These are phyloP conservation scores for Exophiala alcalophila DNA, from an alignment of 2,329 filamentous ascomycete species.

Conservation along the genomic window DNA sequence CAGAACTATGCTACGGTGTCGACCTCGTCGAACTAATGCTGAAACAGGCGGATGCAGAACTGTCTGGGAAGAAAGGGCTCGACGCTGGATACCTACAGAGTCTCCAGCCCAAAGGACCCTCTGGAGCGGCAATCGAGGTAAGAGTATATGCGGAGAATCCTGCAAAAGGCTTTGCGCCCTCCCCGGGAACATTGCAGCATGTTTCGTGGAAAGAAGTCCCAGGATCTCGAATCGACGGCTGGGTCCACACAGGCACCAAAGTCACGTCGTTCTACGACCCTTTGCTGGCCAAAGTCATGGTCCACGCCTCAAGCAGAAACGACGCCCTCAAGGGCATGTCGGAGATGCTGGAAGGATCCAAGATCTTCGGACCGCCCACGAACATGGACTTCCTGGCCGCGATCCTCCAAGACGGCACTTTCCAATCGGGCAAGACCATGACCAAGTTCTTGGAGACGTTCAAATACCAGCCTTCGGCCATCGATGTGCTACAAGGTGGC, in stretches of 20 bases:
- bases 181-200: constrained; percentile 57
- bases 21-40: constrained; percentile 58
- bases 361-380: constrained; percentile 54
- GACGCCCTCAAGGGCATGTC: constrained; percentile 47
- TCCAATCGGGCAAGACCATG: constrained; percentile 52
- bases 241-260: constrained; percentile 57
- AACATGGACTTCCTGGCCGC: constrained; percentile 56
- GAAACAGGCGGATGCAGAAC: constrained; percentile 52
- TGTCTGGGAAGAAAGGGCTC: constrained; percentile 47
- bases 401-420: constrained; percentile 49
- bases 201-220: constrained; percentile 54
- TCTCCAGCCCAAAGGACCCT: constrained; percentile 44
- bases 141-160: constrained; percentile 60
- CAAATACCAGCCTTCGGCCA: constrained; percentile 48
- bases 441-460: constrained; percentile 57
- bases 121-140: constrained; percentile 52
- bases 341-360: constrained; percentile 44
- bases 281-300: constrained; percentile 59
- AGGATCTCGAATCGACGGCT: constrained; percentile 60
- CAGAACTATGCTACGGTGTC: constrained; percentile 54
- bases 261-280: constrained; percentile 60
- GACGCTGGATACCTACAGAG: constrained; percentile 41
- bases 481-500: constrained; percentile 57
- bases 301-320: constrained; percentile 44
- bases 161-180: constrained; percentile 56